Base-by-base conservation (phyloP, 441 rosid genomes). In the Gossypium davidsonii region DNA sequence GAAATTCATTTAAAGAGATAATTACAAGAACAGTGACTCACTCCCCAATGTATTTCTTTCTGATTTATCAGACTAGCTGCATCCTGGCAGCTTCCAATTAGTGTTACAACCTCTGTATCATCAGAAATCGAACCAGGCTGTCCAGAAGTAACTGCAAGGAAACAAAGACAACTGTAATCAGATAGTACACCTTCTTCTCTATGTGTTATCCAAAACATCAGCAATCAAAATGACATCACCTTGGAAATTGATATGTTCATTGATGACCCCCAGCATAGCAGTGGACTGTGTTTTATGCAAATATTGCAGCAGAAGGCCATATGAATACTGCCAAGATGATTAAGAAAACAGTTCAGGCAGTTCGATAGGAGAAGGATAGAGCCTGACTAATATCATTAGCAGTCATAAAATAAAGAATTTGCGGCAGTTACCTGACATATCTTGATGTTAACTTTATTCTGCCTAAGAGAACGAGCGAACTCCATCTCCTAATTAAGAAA, bases 11-110 rank as follows among this genome's bases (percentile, higher is more conserved):
- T 8, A 59, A 6, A 59, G 8, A 59, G 64, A 14, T 59, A 31
- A 59, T 6, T 28, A 60, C 9, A 28, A 49, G 20, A 37, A 51
- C 70, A 61, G 59, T 62, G 61, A 85, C 97, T 76, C 78, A 96
- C 98, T 85, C 98, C 98, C 98, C 97, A 91, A 55, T 83, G 97
- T 80, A 96, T 86, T 86, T 96, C 99, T 81, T 88, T 96, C 77
- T 90, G 90, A 78, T 90, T 96, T 75, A 86, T 81, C 85, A 85
- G 86, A 81, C 82, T 82, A 74, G 97, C 94, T 49, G 84, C 80
- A 65, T 89, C 98, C 77, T 89, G 97, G 71, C 83, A 87, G 76
- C 91, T 86, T 63, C 91, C 92, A 78, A 91, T 81, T 63, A 91
- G 86, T 31, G 89, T 85, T 74, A 92, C 94, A 80, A 83, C 88